These are phyloP conservation scores for Dactylella cylindrospora DNA, from an alignment of 2,329 filamentous ascomycete genomes.

Conservation along the genomic window DNA sequence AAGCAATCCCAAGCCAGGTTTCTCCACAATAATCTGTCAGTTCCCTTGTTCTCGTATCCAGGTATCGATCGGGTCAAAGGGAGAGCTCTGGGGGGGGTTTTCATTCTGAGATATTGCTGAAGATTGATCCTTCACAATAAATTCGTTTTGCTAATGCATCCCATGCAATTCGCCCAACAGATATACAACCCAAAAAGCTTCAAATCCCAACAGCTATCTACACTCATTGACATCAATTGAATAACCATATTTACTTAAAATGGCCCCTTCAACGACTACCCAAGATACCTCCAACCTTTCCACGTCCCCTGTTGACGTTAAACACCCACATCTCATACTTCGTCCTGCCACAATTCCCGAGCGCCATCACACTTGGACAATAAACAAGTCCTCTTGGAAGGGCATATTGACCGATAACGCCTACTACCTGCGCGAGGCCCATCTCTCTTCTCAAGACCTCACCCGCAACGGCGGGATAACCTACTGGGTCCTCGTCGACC, in stretches of 20 bases:
- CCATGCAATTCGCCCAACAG: conserved; percentile 2
- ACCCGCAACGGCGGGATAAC: conserved; percentile 62
- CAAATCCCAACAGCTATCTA: no score
- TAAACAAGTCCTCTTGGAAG: conserved; percentile 63
- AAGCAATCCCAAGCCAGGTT: conserved; percentile 31
- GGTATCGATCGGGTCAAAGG: no score
- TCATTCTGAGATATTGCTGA: no score
- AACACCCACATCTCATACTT: conserved; percentile 54
- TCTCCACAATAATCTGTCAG: conserved; percentile 41
- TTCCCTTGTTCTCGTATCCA: conserved; percentile 1
- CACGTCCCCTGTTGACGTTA: conserved; percentile 24
- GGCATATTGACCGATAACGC: conserved; percentile 58
- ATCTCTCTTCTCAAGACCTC: conserved; percentile 62
- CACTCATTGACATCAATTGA: no score
- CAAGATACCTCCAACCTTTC: conserved; percentile 24
- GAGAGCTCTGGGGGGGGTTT: no score
- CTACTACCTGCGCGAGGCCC: conserved; percentile 64
- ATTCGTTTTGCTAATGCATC: conserved; percentile 8
- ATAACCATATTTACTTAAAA: conserved; percentile 7
- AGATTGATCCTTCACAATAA: neutral
- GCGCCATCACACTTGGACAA: conserved; percentile 59
- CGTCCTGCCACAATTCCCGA: conserved; percentile 62
- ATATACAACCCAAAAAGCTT: conserved; percentile 1
- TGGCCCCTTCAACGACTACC: conserved; percentile 41
- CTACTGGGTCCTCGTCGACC: conserved; percentile 66